phyloP scores from a whole-genome alignment of 139 green algal genomes.

The Picochlorum sp. region DNA sequence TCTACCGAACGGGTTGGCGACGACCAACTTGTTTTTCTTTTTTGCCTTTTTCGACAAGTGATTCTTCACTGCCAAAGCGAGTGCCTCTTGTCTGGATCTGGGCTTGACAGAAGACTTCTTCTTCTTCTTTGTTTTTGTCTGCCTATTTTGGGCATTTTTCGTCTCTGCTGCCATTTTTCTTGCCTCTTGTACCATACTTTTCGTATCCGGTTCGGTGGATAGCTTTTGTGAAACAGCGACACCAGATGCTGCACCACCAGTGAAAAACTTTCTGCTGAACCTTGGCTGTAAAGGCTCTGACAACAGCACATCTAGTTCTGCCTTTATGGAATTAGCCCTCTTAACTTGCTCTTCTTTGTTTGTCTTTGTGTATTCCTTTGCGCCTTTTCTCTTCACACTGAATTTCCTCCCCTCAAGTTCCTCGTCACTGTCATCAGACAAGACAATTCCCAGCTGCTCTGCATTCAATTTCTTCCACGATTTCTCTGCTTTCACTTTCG shows the following conservation, averaged over 20 bases:
- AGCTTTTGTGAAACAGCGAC: constrained; percentile 9
- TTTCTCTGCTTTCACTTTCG: constrained; percentile 49
- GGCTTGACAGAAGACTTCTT: neutral
- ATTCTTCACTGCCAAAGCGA: constrained; percentile 23
- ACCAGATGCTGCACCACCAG: constrained; percentile 28
- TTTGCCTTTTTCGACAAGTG: constrained; percentile 9
- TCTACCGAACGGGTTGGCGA: constrained; percentile 37
- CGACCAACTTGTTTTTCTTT: constrained; percentile 21
- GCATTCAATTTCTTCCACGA: constrained; percentile 48
- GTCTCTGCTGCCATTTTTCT: neutral
- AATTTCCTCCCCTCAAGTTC: constrained; percentile 12
- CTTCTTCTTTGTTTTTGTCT: constrained; percentile 1
- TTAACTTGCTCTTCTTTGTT: constrained; percentile 4
- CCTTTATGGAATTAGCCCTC: constrained; percentile 11
- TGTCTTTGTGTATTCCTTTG: neutral
- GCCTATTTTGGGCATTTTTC: neutral
- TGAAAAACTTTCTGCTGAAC: constrained; percentile 46
- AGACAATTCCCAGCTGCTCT: constrained; percentile 31
- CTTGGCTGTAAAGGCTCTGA: constrained; percentile 32
- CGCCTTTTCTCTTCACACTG: constrained; percentile 12
- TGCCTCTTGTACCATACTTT: neutral
- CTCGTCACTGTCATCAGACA: constrained; percentile 29
- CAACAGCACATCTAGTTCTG: constrained; percentile 33
- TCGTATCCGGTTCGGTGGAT: neutral
- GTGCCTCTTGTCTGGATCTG: constrained; percentile 10